Percentiles rank a stretch among this genome's conserved stretches.
Conservation (phyloP, 352 stramenopile species). For the Pythium aristosporum region DNA sequence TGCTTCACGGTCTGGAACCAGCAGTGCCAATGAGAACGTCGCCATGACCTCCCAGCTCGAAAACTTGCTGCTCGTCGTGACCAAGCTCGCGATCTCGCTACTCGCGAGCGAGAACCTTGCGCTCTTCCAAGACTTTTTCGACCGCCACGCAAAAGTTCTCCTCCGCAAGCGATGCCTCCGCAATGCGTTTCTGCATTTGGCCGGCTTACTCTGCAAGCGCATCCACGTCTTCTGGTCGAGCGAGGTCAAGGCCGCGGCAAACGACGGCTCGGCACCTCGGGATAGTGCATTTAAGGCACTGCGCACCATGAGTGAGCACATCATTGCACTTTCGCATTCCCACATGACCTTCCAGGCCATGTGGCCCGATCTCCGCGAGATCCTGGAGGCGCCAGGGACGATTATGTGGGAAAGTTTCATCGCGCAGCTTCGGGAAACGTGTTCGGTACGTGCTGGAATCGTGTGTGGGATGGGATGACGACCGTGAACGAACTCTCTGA, state of each 20-base stretch:
- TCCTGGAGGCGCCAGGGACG: constrained; percentile 12
- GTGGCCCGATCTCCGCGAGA: constrained; percentile 17
- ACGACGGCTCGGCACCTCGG: not conserved
- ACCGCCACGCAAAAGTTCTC: constrained; percentile 23
- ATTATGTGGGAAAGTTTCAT: constrained; percentile 24
- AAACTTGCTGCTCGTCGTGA: constrained; percentile 33
- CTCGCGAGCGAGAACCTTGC: constrained; percentile 27
- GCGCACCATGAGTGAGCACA: constrained; percentile 19
- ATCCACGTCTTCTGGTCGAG: constrained; percentile 13
- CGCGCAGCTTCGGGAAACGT: constrained; percentile 21
- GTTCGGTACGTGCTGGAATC: constrained; percentile 6
- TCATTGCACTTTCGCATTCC: constrained; percentile 10
- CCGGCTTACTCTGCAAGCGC: constrained; percentile 10
- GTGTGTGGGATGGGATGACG: not conserved
- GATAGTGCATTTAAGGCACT: constrained; percentile 15
- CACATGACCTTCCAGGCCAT: constrained; percentile 8
- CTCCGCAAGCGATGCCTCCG: constrained; percentile 24
- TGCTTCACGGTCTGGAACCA: not conserved
- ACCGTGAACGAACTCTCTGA: not conserved
- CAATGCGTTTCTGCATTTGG: constrained; percentile 17
- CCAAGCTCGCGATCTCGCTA: constrained; percentile 33
- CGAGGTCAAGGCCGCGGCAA: constrained; percentile 3
- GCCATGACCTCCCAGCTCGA: constrained; percentile 14
- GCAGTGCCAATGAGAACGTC: not conserved
- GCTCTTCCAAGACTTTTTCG: constrained; percentile 29